Base-by-base conservation (phyloP, 345 rosid species). In the Eucalyptus victrix region DNA sequence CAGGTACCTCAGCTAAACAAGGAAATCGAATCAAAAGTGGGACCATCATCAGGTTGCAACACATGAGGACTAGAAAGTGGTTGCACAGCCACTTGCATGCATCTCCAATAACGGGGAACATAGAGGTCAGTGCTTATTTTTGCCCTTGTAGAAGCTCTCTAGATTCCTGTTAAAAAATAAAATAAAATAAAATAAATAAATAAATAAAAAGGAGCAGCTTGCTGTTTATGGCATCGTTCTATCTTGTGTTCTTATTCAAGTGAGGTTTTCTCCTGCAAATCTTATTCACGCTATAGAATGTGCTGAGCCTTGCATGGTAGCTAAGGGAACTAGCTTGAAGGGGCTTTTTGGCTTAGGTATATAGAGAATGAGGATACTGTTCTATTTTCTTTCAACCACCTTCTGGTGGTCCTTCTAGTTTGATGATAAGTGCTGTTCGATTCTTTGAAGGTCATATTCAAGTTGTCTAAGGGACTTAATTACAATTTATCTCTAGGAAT, bases 61-160 rank as follows among this genome's bases (percentile, higher is more conserved):
- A 98, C 92, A 97, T 96, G 99, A 97, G 91, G 93, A 98, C 99
- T 90, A 93, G 95, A 81, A 98, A 96, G 87, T 98, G 99, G 99
- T 90, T 98, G 88, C 99, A 98, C 88, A 98, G 99, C 92, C 99
- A 98, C 88, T 90, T 98, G 89, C 97, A 96, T 92, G 98, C 97
- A 24, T 98, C 99, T 62, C 99, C 99, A 60, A 96, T 98, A 86
- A 93, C 99, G 11, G 98, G 99, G 89, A 98, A 98, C 94, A 92
- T 98, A 32, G 99, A 98, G 99, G 99, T 96, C 86, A 88, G 94
- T 90, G 49, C 40, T 44, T 28, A 42, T 26, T 90, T 85, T 80
- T 51, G 28, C 24, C 83, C 47, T 76, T 76, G 47, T 11, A 72
- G 44, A 72, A 6, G 47, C 83, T 76, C 30, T 76, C 47, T 76